These are phyloP conservation scores for Cinchona pubescens DNA, from an alignment of 257 asterid genomes.

Conservation along the genomic window DNA sequence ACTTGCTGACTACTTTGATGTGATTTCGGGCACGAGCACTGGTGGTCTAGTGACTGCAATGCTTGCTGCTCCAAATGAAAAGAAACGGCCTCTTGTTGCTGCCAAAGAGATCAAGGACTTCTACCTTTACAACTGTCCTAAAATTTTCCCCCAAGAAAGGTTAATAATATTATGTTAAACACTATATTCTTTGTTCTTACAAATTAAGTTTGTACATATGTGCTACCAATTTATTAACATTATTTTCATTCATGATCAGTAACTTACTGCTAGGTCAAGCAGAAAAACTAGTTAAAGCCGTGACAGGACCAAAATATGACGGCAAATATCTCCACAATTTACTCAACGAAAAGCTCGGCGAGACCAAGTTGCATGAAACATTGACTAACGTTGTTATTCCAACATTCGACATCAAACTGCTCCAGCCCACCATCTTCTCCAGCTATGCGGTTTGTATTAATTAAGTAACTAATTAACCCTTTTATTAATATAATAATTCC, in stretches of 20 bases:
- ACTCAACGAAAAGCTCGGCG: constrained; percentile 28
- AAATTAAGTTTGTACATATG: no score
- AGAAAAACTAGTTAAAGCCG: constrained; percentile 21
- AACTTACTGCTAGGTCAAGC: neutral
- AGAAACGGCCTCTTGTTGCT: constrained; percentile 44
- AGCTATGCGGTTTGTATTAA: constrained; percentile 9
- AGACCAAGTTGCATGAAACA: constrained; percentile 31
- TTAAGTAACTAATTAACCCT: no score
- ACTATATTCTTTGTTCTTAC: no score
- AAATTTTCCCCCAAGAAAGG: constrained; percentile 56
- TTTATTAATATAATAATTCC: no score
- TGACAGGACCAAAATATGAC: constrained; percentile 47
- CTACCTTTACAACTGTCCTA: constrained; percentile 53
- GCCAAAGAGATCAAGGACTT: constrained; percentile 62
- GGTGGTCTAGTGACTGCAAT: constrained; percentile 66
- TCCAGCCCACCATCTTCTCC: constrained; percentile 41
- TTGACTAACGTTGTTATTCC: constrained; percentile 55
- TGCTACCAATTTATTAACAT: neutral
- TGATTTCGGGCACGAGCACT: constrained; percentile 60
- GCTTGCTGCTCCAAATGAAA: constrained; percentile 52
- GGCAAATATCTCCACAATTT: constrained; percentile 47
- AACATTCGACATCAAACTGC: constrained; percentile 45
- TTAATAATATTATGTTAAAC: no score
- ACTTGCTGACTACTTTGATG: constrained; percentile 62
- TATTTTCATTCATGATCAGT: neutral